A percentile compares a stretch with the other conserved stretches of the same genome.
Evolutionary conservation across 177 flowering plant species (phyloP).

Genomic region (Tripterygium wilfordii): DNA sequence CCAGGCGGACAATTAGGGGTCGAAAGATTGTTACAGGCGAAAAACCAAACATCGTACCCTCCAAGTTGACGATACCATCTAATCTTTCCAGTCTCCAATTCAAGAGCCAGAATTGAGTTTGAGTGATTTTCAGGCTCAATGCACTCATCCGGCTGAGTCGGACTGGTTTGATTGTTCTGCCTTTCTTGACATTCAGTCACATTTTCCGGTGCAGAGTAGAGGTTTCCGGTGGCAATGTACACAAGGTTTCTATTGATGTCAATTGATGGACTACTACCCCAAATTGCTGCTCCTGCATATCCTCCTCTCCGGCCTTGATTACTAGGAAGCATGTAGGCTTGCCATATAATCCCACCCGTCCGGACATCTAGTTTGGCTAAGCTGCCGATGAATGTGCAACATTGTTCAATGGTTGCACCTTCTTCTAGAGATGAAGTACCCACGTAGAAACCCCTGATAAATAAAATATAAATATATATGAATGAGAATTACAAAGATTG

Average conservation of each 20-base stretch:
- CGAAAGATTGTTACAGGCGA: constrained; percentile 17
- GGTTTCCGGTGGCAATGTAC: constrained; percentile 40
- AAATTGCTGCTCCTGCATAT: constrained; percentile 50
- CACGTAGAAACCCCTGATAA: constrained; percentile 13
- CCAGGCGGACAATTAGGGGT: constrained; percentile 26
- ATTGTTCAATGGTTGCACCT: constrained; percentile 14
- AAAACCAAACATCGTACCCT: constrained; percentile 43
- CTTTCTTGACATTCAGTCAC: constrained; percentile 21
- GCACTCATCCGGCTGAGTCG: constrained; percentile 6
- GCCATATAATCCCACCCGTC: constrained; percentile 40
- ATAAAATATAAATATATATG: not conserved
- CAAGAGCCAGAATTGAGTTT: constrained; percentile 29
- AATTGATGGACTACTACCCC: constrained; percentile 60
- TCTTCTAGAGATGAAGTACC: constrained; percentile 43
- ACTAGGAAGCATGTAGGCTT: constrained; percentile 44
- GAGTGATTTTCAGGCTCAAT: constrained; percentile 23
- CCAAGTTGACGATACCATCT: constrained; percentile 40
- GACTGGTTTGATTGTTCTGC: constrained; percentile 13
- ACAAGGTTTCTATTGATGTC: constrained; percentile 25
- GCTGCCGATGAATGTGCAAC: constrained; percentile 61
- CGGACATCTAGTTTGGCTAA: constrained; percentile 29
- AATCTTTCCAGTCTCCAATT: constrained; percentile 27
- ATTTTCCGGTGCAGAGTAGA: constrained; percentile 33
- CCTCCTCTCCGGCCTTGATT: constrained; percentile 28
- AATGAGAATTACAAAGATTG: not conserved